Conservation (phyloP, 257 asterid genomes). For the Solanum ossicruentum region DNA sequence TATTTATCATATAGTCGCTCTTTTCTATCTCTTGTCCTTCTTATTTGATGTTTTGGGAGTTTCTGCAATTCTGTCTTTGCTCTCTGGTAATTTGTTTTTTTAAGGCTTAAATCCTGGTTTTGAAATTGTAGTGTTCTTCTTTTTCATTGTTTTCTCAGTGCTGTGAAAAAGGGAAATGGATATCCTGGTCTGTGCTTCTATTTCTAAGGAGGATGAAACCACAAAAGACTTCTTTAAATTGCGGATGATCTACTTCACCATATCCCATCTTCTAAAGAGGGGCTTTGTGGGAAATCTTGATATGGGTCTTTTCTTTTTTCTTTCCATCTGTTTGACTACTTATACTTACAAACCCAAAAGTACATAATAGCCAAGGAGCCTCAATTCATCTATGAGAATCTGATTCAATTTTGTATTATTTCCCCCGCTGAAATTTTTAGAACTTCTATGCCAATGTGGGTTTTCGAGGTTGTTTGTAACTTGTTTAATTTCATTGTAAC, state of each 20-base stretch:
- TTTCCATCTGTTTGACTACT: neutral
- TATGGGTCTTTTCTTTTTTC: neutral
- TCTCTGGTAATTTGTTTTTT: neutral
- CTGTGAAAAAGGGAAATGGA: neutral
- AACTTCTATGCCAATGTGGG: neutral
- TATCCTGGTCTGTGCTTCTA: neutral
- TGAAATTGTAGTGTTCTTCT: neutral
- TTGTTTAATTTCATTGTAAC: neutral
- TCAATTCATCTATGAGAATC: neutral
- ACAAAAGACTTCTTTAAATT: neutral
- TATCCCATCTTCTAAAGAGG: neutral
- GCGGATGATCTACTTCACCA: neutral
- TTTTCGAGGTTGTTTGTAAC: neutral
- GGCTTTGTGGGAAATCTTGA: constrained; percentile 8
- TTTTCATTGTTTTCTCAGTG: neutral
- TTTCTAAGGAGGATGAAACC: neutral
- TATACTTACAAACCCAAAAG: neutral
- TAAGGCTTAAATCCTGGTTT: neutral
- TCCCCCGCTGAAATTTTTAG: neutral
- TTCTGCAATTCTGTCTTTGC: neutral
- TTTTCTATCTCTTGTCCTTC: neutral
- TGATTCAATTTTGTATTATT: neutral
- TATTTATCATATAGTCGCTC: neutral
- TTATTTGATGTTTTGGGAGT: neutral
- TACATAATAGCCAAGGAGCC: neutral